phyloP scores from a whole-genome alignment of 495 filamentous ascomycete genomes.

The Arthonia radiata region DNA sequence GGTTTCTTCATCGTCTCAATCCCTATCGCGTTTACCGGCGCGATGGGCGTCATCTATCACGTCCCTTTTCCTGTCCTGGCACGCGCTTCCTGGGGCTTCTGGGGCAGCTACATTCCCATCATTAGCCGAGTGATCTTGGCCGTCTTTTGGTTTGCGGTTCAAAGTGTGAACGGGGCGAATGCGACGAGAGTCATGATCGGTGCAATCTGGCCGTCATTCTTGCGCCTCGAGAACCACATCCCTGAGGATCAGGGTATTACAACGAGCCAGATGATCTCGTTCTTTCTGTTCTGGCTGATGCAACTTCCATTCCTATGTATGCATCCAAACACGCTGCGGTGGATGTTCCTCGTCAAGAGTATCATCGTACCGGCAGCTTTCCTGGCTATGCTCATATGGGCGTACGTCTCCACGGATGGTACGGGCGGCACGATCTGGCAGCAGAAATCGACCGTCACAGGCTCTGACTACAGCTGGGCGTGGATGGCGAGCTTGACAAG shows the following conservation, averaged over 20 bases:
- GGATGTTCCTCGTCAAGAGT: conserved; percentile 81
- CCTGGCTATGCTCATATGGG: conserved; percentile 78
- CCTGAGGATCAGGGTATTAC: conserved; percentile 38
- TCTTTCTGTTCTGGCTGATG: conserved; percentile 48
- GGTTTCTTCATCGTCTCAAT: conserved; percentile 54
- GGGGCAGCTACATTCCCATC: conserved; percentile 58
- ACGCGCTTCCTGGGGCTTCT: conserved; percentile 58
- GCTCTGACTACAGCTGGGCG: conserved; percentile 52
- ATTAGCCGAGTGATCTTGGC: conserved; percentile 71
- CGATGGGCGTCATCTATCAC: conserved; percentile 43
- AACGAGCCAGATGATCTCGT: conserved; percentile 49
- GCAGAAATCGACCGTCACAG: conserved; percentile 36
- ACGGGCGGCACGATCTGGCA: conserved; percentile 59
- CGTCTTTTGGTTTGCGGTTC: conserved; percentile 58
- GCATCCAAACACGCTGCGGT: conserved; percentile 34
- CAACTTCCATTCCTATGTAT: conserved; percentile 74
- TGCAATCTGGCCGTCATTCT: conserved; percentile 14
- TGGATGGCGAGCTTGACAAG: conserved; percentile 69
- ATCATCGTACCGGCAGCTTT: conserved; percentile 65
- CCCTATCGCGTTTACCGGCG: conserved; percentile 57
- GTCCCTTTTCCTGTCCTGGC: conserved; percentile 65
- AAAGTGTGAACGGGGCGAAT: too few relatives aligned
- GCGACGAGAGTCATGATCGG: too few relatives aligned
- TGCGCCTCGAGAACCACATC: conserved; percentile 38
- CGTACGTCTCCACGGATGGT: conserved; percentile 58